These are phyloP conservation scores for Daucus carota DNA, from an alignment of 129 eudicot genomes.

Conservation along the genomic window DNA sequence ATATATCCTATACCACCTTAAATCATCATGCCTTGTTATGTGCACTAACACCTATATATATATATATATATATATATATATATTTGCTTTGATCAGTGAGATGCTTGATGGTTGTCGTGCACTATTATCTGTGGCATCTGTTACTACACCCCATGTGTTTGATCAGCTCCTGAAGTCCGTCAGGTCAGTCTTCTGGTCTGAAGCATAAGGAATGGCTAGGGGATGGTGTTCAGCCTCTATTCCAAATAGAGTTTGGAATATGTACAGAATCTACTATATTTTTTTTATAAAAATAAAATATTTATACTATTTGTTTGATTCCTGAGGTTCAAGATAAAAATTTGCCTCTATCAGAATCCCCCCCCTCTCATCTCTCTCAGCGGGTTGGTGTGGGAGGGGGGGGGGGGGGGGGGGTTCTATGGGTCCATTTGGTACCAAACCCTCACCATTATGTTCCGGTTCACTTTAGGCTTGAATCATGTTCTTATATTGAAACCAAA, in stretches of 20 bases:
- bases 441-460: too few species aligned
- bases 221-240: not conserved
- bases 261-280: not conserved
- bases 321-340: not conserved
- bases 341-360: not conserved
- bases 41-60: conserved; percentile 7
- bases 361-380: too few species aligned
- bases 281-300: not conserved
- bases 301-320: not conserved
- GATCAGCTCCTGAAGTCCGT: conserved; percentile 73
- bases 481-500: too few species aligned
- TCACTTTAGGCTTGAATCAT: too few species aligned
- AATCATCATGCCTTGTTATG: conserved; percentile 6
- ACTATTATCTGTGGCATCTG: conserved; percentile 69
- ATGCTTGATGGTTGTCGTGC: conserved; percentile 98
- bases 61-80: too few species aligned
- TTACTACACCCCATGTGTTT: conserved; percentile 61
- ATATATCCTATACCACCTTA: conserved; percentile 5
- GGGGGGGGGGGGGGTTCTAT: too few species aligned
- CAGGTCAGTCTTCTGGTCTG: conserved; percentile 34
- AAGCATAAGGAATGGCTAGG: not conserved
- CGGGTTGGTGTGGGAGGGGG: too few species aligned
- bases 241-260: not conserved
- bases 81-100: conserved; percentile 60
- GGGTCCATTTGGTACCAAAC: too few species aligned